A percentile compares a stretch with the other conserved stretches of the same genome.
These are phyloP conservation scores for Naganishia randhawae DNA, from an alignment of 768 basidiomycete species.

Conservation along the genomic window DNA sequence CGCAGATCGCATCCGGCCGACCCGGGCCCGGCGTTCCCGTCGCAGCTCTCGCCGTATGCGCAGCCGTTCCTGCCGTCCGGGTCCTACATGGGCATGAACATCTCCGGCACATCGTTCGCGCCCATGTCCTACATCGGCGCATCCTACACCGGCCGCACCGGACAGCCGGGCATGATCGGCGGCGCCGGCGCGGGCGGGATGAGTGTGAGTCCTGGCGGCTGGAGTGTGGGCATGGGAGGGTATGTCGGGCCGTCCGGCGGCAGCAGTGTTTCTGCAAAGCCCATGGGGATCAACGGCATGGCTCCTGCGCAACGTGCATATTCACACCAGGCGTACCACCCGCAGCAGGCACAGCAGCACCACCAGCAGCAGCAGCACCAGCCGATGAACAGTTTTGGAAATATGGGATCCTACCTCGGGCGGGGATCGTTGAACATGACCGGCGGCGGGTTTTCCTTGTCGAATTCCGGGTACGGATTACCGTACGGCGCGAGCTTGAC, in stretches of 20 bases:
- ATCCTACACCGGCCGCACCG: slow-evolving; percentile 4
- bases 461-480: background rate
- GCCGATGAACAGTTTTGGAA: slow-evolving; percentile 19
- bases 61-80: slow-evolving; percentile 32
- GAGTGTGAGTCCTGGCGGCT: slow-evolving; percentile 21
- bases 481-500: background rate
- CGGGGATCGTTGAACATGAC: background rate
- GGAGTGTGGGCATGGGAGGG: slow-evolving; percentile 9
- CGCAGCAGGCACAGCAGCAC: background rate
- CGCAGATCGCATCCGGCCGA: slow-evolving; percentile 4
- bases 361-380: background rate
- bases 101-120: slow-evolving; percentile 7
- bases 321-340: background rate
- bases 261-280: background rate
- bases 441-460: background rate
- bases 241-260: background rate
- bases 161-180: background rate
- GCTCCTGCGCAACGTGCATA: background rate
- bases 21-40: slow-evolving; percentile 26
- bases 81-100: slow-evolving; percentile 23
- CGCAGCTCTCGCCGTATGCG: slow-evolving; percentile 40
- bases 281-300: slow-evolving; percentile 7
- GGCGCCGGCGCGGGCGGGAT: slow-evolving; percentile 23
- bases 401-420: slow-evolving; percentile 25
- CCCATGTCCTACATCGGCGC: slow-evolving; percentile 4